Base-by-base conservation (phyloP, 164 flowering plant species). In the Aristolochia fimbriata region DNA sequence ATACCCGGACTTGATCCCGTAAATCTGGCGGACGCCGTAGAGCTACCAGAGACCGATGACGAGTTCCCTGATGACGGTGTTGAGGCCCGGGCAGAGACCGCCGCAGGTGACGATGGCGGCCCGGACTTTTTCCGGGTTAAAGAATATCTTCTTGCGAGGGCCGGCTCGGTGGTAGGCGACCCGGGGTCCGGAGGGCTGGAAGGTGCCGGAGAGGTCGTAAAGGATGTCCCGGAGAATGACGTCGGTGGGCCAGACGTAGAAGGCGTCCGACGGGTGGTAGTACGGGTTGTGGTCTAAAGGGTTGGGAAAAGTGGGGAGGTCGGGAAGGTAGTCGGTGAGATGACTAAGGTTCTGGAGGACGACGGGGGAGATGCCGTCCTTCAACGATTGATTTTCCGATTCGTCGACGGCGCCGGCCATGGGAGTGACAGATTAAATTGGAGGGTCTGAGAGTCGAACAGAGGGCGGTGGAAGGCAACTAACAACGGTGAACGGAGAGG, bases 61-160 rank as follows among this genome's bases (percentile, higher is more conserved):
- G 31, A 89, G 71, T 74, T 89, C 94, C 64, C 90, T 74, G 9
- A 87, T 82, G 20, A 89, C 94, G 17, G 92, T 85, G 56, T 89
- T 89, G 71, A 83, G n/a, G 5, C 97, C 97, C 0, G 90, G 94
- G 65, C 97, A 89, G 6, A 89, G 73, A 0, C 97, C 97, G 0
- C 92, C 97, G 57, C 97, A 89, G 6, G 90, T 87, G 41, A 87
- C 94, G 27, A 89, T 83, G 4, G 87, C 91, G 2, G 84, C 94
- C 23, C 69, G 65, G 20, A 74, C 77, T 0, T 48, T 3, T 0
- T 55, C 4, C 0, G 86, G 78, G 3, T 83, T 74, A 72, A 83
- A 86, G 69, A 60, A 71, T 47, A 86, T 63, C n/a, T 48, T 47
- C 64, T 71, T 57, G 24, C 94, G 81, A 0, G 96, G 96, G 6